phyloP scores from a whole-genome alignment of 2,329 filamentous ascomycete species.

The Aureobasidium sp. region DNA sequence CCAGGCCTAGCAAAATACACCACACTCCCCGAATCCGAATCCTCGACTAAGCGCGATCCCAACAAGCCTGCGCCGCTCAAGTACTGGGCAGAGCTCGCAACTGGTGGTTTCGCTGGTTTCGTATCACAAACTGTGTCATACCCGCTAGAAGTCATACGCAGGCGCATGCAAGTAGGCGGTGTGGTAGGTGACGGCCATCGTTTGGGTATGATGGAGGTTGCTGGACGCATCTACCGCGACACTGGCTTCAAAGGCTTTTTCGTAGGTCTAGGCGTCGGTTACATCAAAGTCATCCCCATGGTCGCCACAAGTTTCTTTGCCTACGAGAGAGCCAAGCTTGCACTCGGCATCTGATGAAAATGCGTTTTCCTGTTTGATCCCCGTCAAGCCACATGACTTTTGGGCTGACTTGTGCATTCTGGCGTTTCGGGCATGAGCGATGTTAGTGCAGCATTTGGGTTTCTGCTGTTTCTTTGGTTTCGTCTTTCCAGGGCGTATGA shows the following conservation, averaged over 20 bases:
- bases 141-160: conserved; percentile 82
- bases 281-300: conserved; percentile 90
- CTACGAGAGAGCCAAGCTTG: conserved; percentile 55
- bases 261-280: conserved; percentile 87
- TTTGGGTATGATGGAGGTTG: conserved; percentile 70
- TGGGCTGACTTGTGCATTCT: neutral
- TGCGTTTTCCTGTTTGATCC: neutral
- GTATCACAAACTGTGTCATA: conserved; percentile 90
- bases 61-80: conserved; percentile 61
- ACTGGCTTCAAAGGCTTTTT: conserved; percentile 76
- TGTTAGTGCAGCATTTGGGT: neutral
- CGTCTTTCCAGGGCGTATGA: neutral
- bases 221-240: conserved; percentile 63
- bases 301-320: conserved; percentile 62
- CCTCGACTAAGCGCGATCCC: conserved; percentile 28
- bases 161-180: conserved; percentile 93
- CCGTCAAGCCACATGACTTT: neutral
- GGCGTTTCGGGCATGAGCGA: conserved; percentile 4
- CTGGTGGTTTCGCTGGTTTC: conserved; percentile 78
- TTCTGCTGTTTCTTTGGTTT: neutral
- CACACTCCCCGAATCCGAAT: conserved; percentile 48
- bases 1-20: conserved; percentile 62
- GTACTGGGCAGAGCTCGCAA: conserved; percentile 76
- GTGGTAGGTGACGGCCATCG: conserved; percentile 84
- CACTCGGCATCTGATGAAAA: conserved; percentile 36